Base-by-base conservation (phyloP, 192 early-diverging fungal genomes). In the Chytriomyces hyalinus region DNA sequence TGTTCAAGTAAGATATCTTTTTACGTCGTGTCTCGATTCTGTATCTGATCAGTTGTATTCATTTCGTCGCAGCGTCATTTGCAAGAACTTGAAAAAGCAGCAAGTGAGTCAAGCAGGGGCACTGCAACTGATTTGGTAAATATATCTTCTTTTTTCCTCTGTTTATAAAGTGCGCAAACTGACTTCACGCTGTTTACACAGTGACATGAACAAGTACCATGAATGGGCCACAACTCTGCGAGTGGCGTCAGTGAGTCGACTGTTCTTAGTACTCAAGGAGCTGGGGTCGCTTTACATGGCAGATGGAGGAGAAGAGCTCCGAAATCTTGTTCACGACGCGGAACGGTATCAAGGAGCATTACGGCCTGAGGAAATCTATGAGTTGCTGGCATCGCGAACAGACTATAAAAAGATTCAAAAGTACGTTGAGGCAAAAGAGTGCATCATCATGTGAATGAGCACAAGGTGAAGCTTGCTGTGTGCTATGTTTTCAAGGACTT, bases 91-190 rank as follows among this genome's bases (percentile, higher is more conserved):
- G 43, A 92, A 92, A 65, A 81, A 88, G 66, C 92, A 91, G 70
- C 91, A 91, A 47, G 91, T 99, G 44, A 93, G 89, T 24, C 91
- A 92, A 60, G 84, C 90, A 6, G 97, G 97, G 9, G 95, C 95
- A 0, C 93, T 96, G 76, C 95, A 95, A 81, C 89, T 97, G 28
- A 96, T 98, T 61, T 84, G 86, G 91, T 92, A 70, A 5, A 49
- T 64, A 43, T 63, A 0, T 0, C 3, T 73, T 3, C 28, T 67
- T 20, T 70, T 47, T 60, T 44, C 22, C 2, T 69, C 84, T 20
- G 15, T 76, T 70, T 47, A 3, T 64, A 66, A 3, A 60, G 24
- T 15, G 45, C 44, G 46, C 36, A 78, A 71, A 46, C 57, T 63
- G 20, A 53, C 50, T 13, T 46, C n/a, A 69, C 36, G 36, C 36